phyloP scores from a whole-genome alignment of 169 alveolate species.

The Nephromyces sp. region DNA sequence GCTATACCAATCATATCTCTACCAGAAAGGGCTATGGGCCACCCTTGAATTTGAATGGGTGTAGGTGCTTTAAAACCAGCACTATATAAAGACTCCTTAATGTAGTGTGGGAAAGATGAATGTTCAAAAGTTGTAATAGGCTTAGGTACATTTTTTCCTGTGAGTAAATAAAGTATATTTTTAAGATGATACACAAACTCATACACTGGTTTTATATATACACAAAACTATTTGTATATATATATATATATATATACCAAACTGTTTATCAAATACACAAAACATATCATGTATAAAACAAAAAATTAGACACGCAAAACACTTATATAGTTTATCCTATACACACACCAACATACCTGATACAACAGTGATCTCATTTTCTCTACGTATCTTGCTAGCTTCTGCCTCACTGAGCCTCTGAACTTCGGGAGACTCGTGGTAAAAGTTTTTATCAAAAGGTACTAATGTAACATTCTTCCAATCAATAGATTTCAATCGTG shows the following conservation, averaged over 20 bases:
- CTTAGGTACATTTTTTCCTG: slow-evolving; percentile 53
- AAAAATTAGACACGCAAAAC: no score
- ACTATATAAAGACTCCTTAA: slow-evolving; percentile 63
- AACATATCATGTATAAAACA: no score
- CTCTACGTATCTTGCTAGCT: slow-evolving; percentile 66
- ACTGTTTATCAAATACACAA: no score
- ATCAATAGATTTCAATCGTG: slow-evolving; percentile 35
- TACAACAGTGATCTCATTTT: slow-evolving; percentile 66
- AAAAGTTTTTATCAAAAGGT: slow-evolving; percentile 84
- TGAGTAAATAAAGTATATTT: no score
- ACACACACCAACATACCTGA: no score
- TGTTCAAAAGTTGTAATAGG: slow-evolving; percentile 80
- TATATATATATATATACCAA: no score
- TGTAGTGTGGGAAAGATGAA: slow-evolving; percentile 83
- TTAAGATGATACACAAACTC: no score
- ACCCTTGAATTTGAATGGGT: slow-evolving; percentile 87
- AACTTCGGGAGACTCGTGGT: slow-evolving; percentile 75
- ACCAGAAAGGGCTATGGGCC: slow-evolving; percentile 85
- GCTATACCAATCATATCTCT: slow-evolving; percentile 88
- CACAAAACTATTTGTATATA: no score
- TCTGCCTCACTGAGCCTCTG: slow-evolving; percentile 60
- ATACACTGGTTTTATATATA: no score
- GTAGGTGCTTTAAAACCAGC: slow-evolving; percentile 83
- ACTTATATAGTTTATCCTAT: no score
- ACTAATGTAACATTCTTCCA: slow-evolving; percentile 69